A percentile compares a stretch with the other conserved stretches of the same genome.
These are phyloP conservation scores for Striga hermonthica DNA, from an alignment of 305 asterid genomes.

Conservation along the genomic window DNA sequence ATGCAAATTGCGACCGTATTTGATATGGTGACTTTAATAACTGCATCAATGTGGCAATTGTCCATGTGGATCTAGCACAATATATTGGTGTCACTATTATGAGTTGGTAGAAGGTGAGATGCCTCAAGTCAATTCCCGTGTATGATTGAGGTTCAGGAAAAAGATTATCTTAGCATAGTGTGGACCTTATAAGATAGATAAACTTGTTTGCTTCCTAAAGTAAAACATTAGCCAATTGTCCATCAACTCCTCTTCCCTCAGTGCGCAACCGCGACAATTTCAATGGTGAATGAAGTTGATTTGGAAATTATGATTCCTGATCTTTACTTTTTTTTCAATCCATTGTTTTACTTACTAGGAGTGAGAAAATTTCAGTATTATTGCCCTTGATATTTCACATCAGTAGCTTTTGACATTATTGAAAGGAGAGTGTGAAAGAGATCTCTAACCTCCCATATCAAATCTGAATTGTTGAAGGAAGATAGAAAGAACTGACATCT, in stretches of 20 bases:
- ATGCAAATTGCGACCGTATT: conserved; percentile 1
- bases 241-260: background rate
- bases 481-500: background rate
- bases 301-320: conserved; percentile 11
- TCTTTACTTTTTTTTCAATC: background rate
- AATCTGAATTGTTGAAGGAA: background rate
- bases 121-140: background rate
- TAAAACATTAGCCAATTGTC: background rate
- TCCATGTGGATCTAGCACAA: background rate
- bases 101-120: conserved; percentile 1
- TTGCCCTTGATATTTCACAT: conserved; percentile 16
- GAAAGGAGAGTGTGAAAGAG: conserved; percentile 20
- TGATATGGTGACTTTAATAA: background rate
- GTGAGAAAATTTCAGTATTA: conserved; percentile 19
- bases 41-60: background rate
- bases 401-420: conserved; percentile 15
- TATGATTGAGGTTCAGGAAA: background rate
- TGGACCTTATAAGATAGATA: background rate
- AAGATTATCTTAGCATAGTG: background rate
- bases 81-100: background rate
- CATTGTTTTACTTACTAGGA: background rate
- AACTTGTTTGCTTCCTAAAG: background rate
- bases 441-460: background rate
- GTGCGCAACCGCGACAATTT: background rate
- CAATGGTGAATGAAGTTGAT: background rate